These are phyloP conservation scores for Penicillium lagena DNA, from an alignment of 495 filamentous ascomycete species.

Conservation along the genomic window DNA sequence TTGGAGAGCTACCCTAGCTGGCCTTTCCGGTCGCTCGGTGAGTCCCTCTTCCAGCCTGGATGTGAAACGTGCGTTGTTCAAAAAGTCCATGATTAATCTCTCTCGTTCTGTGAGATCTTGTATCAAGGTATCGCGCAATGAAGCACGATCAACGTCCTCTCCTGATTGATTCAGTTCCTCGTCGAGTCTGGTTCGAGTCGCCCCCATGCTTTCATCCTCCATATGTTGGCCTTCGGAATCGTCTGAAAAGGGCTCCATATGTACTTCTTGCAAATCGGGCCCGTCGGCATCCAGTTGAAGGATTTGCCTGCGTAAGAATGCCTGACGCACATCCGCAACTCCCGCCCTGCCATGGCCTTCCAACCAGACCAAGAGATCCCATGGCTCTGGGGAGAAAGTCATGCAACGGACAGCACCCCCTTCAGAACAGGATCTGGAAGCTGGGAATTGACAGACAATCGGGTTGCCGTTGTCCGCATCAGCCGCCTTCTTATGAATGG, in stretches of 20 bases:
- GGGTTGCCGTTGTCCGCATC: conserved; percentile 30
- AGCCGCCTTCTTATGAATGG: conserved; percentile 32
- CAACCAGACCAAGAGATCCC: conserved; percentile 89
- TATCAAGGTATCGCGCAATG: conserved; percentile 29
- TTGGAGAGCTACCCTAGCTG: conserved; percentile 21
- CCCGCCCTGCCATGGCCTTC: conserved; percentile 83
- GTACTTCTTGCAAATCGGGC: conserved; percentile 43
- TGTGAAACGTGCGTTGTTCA: conserved; percentile 41
- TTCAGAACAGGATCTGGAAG: conserved; percentile 51
- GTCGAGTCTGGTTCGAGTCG: conserved; percentile 23
- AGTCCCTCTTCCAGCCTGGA: conserved; percentile 28
- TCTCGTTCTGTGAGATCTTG: conserved; percentile 51
- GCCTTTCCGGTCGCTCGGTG: conserved; percentile 28
- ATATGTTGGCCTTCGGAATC: conserved; percentile 13
- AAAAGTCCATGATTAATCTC: conserved; percentile 51
- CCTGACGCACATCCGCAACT: conserved; percentile 74
- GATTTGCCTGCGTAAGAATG: conserved; percentile 70
- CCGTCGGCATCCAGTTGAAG: conserved; percentile 56
- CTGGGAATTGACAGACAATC: conserved; percentile 42
- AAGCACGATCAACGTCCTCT: conserved; percentile 18
- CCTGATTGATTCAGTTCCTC: conserved; percentile 16
- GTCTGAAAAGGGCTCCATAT: conserved; percentile 38
- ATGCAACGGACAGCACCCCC: conserved; percentile 84
- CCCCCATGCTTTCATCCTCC: conserved; percentile 19
- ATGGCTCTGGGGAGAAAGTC: conserved; percentile 82